Base-by-base conservation (phyloP, 345 rosid genomes). In the Syzygium aromaticum region DNA sequence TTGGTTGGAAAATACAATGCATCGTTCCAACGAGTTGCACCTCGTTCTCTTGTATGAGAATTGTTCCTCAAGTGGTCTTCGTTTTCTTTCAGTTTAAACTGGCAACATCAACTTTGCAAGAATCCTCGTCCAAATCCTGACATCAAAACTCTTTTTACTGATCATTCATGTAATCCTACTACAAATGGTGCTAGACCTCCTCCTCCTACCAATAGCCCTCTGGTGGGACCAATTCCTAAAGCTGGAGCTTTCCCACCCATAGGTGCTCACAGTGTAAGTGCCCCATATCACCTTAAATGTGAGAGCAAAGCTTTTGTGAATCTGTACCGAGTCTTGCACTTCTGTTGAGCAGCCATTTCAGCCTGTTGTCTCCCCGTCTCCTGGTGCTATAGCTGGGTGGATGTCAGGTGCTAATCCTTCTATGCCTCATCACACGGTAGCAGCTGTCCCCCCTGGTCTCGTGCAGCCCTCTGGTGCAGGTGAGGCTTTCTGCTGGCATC, bases 91-190 rank as follows among this genome's bases (percentile, higher is more conserved):
- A 95, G 99, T 92, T 91, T 96, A 88, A 96, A 96, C 87, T 96
- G 98, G 99, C 98, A 96, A 91, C 99, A 96, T 87, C 99, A 96
- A 89, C 96, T 96, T 73, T 96, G 99, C 89, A 96, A 96, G 92
- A 96, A 95, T 88, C 99, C 99, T 49, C 93, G 96, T 89, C 90
- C 96, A 77, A 96, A 96, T 88, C 99, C 99, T 86, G 99, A 96
- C 88, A 96, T 96, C 59, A 96, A 96, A 90, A 96, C 99, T 25
- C 93, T 96, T 64, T 96, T 96, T 88, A 91, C 90, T 87, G 99
- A 96, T 91, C 98, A 95, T 91, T 91, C 95, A 64, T 96, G 98
- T 86, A 86, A 88, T 87, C 92, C 95, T 88, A 91, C 97, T 11
- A 73, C 82, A 73, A 96, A 96, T 88, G 99, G 98, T 77, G 93